Evolutionary conservation across 148 eudicot species (phyloP), one percentile per base, ranked within the genome.

Genomic region (Pouteria glomerata): DNA sequence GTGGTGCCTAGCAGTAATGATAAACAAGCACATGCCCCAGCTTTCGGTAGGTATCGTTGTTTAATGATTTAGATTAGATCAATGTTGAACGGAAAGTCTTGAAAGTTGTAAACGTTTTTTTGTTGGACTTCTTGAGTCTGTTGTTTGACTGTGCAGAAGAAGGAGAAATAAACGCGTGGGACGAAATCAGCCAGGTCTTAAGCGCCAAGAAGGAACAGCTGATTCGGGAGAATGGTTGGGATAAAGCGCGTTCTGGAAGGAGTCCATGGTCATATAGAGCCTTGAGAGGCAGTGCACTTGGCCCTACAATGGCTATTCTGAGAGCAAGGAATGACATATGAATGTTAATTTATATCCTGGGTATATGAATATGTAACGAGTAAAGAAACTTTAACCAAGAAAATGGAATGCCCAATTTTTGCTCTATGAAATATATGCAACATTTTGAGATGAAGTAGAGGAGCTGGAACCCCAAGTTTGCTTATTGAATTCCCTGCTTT

Each of bases 231-330:
- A 83, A 82, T 47, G 73, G 71, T 29, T 87, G 90, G 90, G 80
- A 70, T 64, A 90, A 78, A 66, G 72, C 77, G 72, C 75, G 52
- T 73, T 70, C 78, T 4, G 67, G 83, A 19, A 69, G 66, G 37
- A 76, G 81, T 26, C 41, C 88, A 41, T 92, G 97, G 97, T 86
- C 93, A 19, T 70, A 73, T 62, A 86, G 88, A 84, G 88, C 85
- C 74, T 52, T 81, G 57, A 86, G 88, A 78, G 61, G 87, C 77
- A 81, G 86, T 37, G 92, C 87, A 13, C 75, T 88, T 6, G 94
- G 96, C 52, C 89, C 94, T 24, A 87, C 89, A 51, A 82, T 93
- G 93, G 88, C 95, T 57, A 58, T 75, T 70, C 73, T 91, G 61
- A 82, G 97, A 81, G 79, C 89, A 19, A 85, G 81, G 60, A 83